Conservation (phyloP, 768 basidiomycete genomes). For the Roridomyces roridus region DNA sequence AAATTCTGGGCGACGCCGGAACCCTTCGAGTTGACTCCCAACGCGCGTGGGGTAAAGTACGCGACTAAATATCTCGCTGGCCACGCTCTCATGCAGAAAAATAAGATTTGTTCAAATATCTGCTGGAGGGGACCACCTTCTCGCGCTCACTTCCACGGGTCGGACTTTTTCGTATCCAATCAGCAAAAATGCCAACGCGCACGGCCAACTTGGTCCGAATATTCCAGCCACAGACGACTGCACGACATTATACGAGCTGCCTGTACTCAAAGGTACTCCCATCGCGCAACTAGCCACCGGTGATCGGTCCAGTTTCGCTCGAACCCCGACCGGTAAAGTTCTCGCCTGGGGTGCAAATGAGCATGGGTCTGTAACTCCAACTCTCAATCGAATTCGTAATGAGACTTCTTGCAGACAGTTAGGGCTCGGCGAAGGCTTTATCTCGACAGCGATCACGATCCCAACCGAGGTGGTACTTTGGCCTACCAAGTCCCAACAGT, state of each 20-base stretch:
- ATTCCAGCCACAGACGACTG: too few relatives aligned
- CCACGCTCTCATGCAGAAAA: neutral
- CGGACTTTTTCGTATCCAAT: conserved; percentile 83
- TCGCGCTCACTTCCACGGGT: conserved; percentile 75
- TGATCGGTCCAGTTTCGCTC: conserved; percentile 71
- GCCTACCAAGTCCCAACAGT: conserved; percentile 55
- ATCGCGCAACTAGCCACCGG: conserved; percentile 78
- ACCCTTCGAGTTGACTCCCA: conserved; percentile 61
- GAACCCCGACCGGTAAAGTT: conserved; percentile 72
- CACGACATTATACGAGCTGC: conserved; percentile 77
- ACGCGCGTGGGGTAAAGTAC: conserved; percentile 71
- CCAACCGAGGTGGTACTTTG: conserved; percentile 88
- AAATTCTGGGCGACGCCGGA: conserved; percentile 61
- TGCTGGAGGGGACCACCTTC: conserved; percentile 73
- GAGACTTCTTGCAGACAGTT: conserved; percentile 63
- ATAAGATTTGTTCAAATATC: conserved; percentile 75
- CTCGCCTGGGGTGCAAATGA: conserved; percentile 93
- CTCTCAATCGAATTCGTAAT: neutral
- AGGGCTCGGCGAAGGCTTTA: conserved; percentile 70
- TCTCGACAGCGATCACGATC: conserved; percentile 71
- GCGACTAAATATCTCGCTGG: conserved; percentile 18
- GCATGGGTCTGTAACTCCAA: conserved; percentile 58
- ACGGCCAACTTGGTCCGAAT: conserved; percentile 81
- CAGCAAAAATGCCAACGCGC: conserved; percentile 74
- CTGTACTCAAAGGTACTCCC: conserved; percentile 66